Evolutionary conservation across 371 early-diverging fungal genomes (phyloP), one percentile per base, ranked within the genome.

Genomic region (Mucor lusitanicus): DNA sequence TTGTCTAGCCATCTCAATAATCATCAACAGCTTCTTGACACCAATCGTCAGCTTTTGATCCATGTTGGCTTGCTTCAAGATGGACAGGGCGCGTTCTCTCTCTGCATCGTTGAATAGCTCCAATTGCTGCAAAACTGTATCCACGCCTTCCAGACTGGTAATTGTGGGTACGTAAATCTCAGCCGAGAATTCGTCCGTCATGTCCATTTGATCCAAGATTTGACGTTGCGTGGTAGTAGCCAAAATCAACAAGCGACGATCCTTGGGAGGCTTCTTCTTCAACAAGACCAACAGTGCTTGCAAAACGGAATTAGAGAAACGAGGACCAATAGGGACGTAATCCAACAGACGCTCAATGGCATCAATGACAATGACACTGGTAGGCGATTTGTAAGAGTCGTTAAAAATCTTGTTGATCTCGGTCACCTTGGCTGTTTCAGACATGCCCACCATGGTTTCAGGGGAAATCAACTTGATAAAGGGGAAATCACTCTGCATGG

Each of bases 381-480:
- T 77, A 13, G 98, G 95, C 13, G 99, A 98, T 76, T 97, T 98
- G 88, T 99, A 99, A 7, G 99, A 95, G 80, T 99, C 99, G 71
- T 90, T 92, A 75, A 99, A 99, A 35, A 94, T 84, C 78, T 95
- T 96, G 83, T 90, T 94, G 73, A 99, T 98, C 23, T 91, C 91
- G 32, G 88, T 89, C 59, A 98, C 95, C 70, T 98, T 99, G 56
- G 98, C 94, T 54, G 85, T 72, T 75, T 99, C 99, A 4, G 87
- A 87, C 79, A 92, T 92, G 13, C 99, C 99, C 63, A 99, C 95
- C 93, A 99, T 94, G 42, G 91, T 88, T 71, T 97, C 98, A 21
- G 99, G 99, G 0, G 97, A 96, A 35, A 99, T 96, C 53, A 99
- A 83, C 81, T 99, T 99, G 78, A 99, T 95, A 80, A 99, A 99